Percentiles rank a stretch among this genome's conserved stretches.
Conservation (phyloP, 75 land plant genomes). For the Picea sitchensis region DNA sequence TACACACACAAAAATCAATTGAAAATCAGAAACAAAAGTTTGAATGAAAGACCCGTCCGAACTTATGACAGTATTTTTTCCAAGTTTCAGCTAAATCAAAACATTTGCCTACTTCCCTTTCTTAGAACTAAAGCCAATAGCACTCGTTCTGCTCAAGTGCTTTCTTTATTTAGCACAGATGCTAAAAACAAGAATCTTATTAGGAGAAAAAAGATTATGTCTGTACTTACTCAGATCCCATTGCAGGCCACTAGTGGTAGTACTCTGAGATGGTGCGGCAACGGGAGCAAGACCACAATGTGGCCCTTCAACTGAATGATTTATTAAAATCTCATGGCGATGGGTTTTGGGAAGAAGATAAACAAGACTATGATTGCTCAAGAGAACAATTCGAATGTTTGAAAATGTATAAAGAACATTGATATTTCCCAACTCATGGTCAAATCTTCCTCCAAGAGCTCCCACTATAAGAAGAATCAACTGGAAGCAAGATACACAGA, state of each 20-base stretch:
- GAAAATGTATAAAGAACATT: conserved; percentile 74
- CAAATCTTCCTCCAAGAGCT: conserved; percentile 95
- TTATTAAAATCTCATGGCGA: conserved; percentile 65
- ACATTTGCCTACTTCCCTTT: not conserved
- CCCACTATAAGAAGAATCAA: conserved; percentile 78
- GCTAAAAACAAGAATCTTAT: not conserved
- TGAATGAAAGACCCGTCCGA: not conserved
- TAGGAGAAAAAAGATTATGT: not conserved
- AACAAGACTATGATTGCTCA: conserved; percentile 79
- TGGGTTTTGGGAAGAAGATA: conserved; percentile 70
- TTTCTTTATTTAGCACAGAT: not conserved
- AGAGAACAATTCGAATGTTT: conserved; percentile 63
- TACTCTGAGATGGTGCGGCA: conserved; percentile 62
- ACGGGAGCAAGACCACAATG: conserved; percentile 93
- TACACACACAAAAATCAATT: conserved; percentile 2
- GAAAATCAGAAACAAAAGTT: not conserved
- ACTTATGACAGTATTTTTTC: not conserved
- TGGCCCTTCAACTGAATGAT: conserved; percentile 74
- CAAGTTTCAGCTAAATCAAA: not conserved
- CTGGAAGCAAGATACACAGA: conserved; percentile 25
- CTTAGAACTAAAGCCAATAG: not conserved
- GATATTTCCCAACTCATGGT: conserved; percentile 89
- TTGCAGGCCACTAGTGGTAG: conserved; percentile 84
- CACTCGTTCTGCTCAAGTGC: not conserved
- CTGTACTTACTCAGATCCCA: conserved; percentile 83